Conservation (phyloP, 176 grass and related monocot species). For the Eremochloa ophiuroides region DNA sequence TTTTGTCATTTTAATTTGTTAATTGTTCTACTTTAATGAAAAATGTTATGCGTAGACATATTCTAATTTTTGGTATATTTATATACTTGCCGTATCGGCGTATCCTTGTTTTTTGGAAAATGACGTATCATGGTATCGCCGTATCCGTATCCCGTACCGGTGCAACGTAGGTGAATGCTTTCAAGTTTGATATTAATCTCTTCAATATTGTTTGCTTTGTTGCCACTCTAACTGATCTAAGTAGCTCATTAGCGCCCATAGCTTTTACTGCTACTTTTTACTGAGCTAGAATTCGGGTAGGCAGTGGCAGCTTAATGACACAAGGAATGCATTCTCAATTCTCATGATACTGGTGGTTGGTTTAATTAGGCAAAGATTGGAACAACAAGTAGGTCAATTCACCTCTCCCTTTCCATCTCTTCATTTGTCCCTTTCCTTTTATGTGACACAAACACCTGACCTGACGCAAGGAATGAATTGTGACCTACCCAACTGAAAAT, state of each 20-base stretch:
- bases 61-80: no score
- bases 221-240: background rate
- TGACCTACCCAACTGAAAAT: slow-evolving; percentile 4
- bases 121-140: no score
- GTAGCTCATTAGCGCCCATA: background rate
- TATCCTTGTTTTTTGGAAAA: no score
- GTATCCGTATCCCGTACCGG: no score
- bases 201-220: background rate
- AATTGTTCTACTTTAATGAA: no score
- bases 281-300: background rate
- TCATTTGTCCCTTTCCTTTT: background rate
- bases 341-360: slow-evolving; percentile 22
- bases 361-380: background rate
- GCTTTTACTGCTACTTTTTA: background rate
- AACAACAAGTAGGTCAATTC: background rate
- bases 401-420: background rate
- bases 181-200: background rate
- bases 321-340: slow-evolving; percentile 1
- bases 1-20: no score
- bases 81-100: no score
- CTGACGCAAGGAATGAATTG: background rate
- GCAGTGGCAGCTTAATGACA: slow-evolving; percentile 1
- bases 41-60: no score
- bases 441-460: background rate
- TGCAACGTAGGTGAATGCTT: background rate